These are phyloP conservation scores for Mycena belliarum DNA, from an alignment of 768 basidiomycete genomes.

Conservation along the genomic window DNA sequence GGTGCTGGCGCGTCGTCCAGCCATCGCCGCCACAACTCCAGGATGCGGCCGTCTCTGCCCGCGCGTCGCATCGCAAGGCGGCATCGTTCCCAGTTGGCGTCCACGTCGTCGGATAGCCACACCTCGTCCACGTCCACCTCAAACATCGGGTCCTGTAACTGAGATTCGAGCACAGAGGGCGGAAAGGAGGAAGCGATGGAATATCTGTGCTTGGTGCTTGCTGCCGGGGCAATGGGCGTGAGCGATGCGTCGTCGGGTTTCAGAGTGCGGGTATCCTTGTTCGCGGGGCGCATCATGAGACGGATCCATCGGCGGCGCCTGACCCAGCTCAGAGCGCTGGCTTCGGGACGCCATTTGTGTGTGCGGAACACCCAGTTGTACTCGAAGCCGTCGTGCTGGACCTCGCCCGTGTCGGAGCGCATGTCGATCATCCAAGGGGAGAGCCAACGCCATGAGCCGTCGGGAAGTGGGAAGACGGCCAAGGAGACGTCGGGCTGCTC, in stretches of 20 bases:
- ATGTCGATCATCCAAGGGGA: conserved; percentile 89
- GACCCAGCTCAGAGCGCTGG: conserved; percentile 68
- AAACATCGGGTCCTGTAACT: conserved; percentile 2
- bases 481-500: conserved; percentile 60
- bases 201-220: conserved; percentile 3
- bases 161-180: conserved; percentile 27
- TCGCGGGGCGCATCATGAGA: conserved; percentile 75
- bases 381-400: conserved; percentile 83
- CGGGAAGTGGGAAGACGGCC: conserved; percentile 69
- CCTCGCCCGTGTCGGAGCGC: conserved; percentile 72
- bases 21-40: conserved; percentile 80
- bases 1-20: conserved; percentile 43
- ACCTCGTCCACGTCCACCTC: conserved; percentile 36
- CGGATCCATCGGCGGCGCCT: conserved; percentile 81
- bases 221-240: conserved; percentile 13
- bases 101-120: conserved; percentile 54
- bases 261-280: conserved; percentile 19
- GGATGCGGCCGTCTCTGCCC: conserved; percentile 67
- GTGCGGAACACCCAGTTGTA: conserved; percentile 79
- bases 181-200: conserved; percentile 35
- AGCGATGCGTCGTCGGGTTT: conserved; percentile 12
- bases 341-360: conserved; percentile 63
- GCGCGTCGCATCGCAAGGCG: conserved; percentile 51
- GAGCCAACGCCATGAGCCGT: conserved; percentile 82
- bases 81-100: conserved; percentile 64